Base-by-base conservation (phyloP, 2,329 filamentous ascomycete genomes). In the Endothia cerciana region DNA sequence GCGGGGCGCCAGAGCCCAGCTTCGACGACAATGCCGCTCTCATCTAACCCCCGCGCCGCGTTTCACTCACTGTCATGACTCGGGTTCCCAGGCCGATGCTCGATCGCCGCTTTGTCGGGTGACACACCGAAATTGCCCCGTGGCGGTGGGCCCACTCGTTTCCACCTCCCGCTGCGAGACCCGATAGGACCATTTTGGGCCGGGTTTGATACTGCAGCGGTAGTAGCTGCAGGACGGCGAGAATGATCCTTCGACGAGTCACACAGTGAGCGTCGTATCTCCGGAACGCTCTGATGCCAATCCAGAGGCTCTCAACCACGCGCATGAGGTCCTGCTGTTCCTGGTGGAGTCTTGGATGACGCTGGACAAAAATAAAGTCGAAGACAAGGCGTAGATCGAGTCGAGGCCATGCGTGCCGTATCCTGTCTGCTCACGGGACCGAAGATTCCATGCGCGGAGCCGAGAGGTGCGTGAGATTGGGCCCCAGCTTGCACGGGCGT, bases 361-460 rank as follows among this genome's bases (percentile, higher is more conserved):
- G 19, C 8, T 19, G 8, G 45, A 28, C 49, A 43, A 30, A 53
- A 40, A 63, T 19, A 40, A 57, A n/a, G n/a, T n/a, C 60, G 30
- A 43, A 19, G 53, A 53, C 25, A 33, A 59, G 51, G 36, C 41
- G 30, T 61, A 58, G 22, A 36, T 36, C 41, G 49, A 55, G 43
- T 15, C 36, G 33, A 43, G 51, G 38, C 25, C 40, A 60, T 41
- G 36, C 15, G 2, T 47, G 28, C 56, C 56, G 59, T 4, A 41
- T 62, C 22, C 22, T 51, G 47, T 47, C n/a, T 56, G 66, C 65
- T 65, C 66, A 63, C 57, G 63, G 59, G 63, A 63, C 66, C 60
- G 47, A 17, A 36, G 40, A 58, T 41, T 17, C 40, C 60, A 68
- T 68, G 64, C 43, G 60, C 36, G 43, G 53, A 40, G 43, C 49